Evolutionary conservation across 176 grass and related monocot species (phyloP).

Genomic region (Alopecurus myosuroides): DNA sequence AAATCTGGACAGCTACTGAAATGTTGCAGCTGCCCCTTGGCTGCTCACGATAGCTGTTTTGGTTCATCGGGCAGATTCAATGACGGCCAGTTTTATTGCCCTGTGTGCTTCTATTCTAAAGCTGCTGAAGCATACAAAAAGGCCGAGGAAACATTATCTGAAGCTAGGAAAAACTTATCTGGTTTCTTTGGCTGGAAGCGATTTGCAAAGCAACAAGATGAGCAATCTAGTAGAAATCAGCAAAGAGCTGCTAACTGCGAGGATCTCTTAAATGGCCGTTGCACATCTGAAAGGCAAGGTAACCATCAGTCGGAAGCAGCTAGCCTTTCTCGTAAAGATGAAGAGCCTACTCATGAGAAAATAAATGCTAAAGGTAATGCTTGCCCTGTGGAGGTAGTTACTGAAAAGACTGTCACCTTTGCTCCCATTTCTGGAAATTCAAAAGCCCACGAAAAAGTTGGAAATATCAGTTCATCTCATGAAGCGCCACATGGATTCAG

Average conservation of each 20-base stretch:
- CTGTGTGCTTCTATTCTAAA: conserved; percentile 33
- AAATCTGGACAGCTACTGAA: conserved; percentile 40
- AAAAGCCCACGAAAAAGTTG: conserved; percentile 2
- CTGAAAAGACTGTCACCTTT: not conserved
- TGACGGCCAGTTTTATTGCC: conserved; percentile 39
- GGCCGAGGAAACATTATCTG: conserved; percentile 4
- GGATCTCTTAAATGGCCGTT: not conserved
- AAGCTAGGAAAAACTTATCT: conserved; percentile 27
- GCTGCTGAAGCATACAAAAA: conserved; percentile 24
- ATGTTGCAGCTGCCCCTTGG: conserved; percentile 34
- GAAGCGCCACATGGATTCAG: not conserved
- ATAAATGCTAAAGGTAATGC: conserved; percentile 1
- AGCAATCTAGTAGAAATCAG: not conserved
- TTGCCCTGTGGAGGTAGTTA: not conserved
- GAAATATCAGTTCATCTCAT: not conserved
- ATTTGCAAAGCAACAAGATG: not conserved
- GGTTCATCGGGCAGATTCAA: conserved; percentile 6
- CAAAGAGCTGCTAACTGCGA: not conserved
- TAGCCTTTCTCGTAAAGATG: not conserved
- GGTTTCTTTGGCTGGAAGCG: conserved; percentile 18
- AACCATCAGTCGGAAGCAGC: not conserved
- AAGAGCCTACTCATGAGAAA: not conserved
- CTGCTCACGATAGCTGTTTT: conserved; percentile 29
- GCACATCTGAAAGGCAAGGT: not conserved
- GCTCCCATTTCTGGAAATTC: not conserved